Conservation (phyloP, 352 stramenopile species). For the Phytophthora chlamydospora region DNA sequence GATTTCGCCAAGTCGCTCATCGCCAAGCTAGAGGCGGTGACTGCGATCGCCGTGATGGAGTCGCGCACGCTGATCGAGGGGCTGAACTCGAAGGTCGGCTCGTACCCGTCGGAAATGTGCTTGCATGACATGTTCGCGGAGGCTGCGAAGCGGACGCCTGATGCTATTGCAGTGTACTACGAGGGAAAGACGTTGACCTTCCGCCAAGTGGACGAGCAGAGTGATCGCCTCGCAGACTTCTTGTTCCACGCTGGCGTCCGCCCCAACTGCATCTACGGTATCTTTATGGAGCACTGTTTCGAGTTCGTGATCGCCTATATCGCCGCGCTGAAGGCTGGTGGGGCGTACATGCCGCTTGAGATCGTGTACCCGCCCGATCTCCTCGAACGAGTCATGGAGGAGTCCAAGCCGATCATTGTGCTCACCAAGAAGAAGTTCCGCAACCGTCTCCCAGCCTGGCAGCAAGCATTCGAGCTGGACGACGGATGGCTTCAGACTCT, state of each 20-base stretch:
- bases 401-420: slow-evolving; percentile 88
- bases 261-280: slow-evolving; percentile 71
- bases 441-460: slow-evolving; percentile 69
- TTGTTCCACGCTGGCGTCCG: slow-evolving; percentile 69
- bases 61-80: slow-evolving; percentile 51
- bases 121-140: slow-evolving; percentile 86
- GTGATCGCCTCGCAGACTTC: slow-evolving; percentile 66
- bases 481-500: slow-evolving; percentile 53
- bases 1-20: slow-evolving; percentile 45
- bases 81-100: slow-evolving; percentile 53
- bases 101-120: slow-evolving; percentile 76
- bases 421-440: slow-evolving; percentile 84
- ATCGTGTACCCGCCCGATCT: slow-evolving; percentile 92
- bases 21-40: slow-evolving; percentile 43
- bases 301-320: slow-evolving; percentile 94
- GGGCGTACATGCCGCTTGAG: slow-evolving; percentile 91
- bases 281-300: slow-evolving; percentile 93
- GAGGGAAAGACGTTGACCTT: slow-evolving; percentile 75
- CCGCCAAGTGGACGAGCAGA: slow-evolving; percentile 68
- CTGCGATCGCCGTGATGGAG: slow-evolving; percentile 45
- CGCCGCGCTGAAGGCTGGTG: slow-evolving; percentile 90
- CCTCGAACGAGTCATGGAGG: slow-evolving; percentile 88
- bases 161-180: slow-evolving; percentile 77
- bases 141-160: slow-evolving; percentile 62
- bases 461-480: slow-evolving; percentile 74